These are phyloP conservation scores for Bromus sterilis DNA, from an alignment of 176 grass and related monocot species.

Conservation along the genomic window DNA sequence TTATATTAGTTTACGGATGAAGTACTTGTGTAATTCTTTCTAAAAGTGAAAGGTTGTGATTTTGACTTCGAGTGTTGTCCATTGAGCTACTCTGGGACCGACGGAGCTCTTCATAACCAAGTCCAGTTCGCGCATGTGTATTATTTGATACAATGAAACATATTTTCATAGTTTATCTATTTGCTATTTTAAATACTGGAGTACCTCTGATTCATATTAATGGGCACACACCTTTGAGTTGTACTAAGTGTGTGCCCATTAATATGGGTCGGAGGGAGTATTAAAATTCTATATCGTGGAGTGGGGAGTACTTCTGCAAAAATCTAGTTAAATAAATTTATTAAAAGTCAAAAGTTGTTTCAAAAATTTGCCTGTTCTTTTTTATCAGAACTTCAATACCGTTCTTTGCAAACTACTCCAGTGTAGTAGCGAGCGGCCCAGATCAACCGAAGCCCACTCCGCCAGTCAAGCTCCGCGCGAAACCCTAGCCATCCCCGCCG, in stretches of 20 bases:
- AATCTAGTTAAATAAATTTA: neutral
- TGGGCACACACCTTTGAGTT: too few relatives aligned
- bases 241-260: too few relatives aligned
- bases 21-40: neutral
- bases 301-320: neutral
- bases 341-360: too few relatives aligned
- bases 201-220: too few relatives aligned
- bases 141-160: too few relatives aligned
- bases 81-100: neutral
- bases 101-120: neutral
- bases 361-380: neutral
- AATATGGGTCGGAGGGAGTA: neutral
- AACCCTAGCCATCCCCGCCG: constrained; percentile 19
- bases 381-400: neutral
- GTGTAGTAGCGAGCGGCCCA: neutral
- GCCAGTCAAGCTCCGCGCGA: neutral
- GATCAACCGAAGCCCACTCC: neutral
- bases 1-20: too few relatives aligned
- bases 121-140: too few relatives aligned
- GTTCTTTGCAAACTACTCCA: neutral
- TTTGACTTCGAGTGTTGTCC: neutral
- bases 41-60: neutral
- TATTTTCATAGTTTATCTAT: too few relatives aligned
- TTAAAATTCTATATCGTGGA: too few relatives aligned
- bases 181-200: too few relatives aligned